These are phyloP conservation scores for Novymonas esmeraldas DNA, from an alignment of 208 protist species.

Conservation along the genomic window DNA sequence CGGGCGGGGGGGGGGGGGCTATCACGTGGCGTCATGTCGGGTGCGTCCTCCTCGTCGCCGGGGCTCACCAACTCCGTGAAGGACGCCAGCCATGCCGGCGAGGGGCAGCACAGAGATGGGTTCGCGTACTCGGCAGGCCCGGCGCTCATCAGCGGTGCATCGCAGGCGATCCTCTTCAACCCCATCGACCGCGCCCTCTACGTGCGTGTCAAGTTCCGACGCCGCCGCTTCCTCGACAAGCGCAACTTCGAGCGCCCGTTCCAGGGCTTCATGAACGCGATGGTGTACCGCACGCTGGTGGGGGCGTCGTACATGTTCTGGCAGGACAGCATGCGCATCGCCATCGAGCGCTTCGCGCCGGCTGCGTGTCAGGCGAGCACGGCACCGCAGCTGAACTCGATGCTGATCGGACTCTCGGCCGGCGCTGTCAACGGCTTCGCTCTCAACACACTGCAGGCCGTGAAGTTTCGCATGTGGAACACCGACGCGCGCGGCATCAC, in stretches of 20 bases:
- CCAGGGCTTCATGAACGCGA: conserved; percentile 91
- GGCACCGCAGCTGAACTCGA: conserved; percentile 72
- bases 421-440: conserved; percentile 80
- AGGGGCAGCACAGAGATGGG: conserved; percentile 23
- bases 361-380: conserved; percentile 40
- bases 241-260: conserved; percentile 91
- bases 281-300: conserved; percentile 87
- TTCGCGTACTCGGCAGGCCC: conserved; percentile 68
- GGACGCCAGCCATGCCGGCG: neutral
- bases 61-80: neutral
- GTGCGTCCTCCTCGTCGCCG: neutral
- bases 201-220: conserved; percentile 80
- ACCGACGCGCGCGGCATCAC: conserved; percentile 46
- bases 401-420: conserved; percentile 75
- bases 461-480: conserved; percentile 94
- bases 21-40: neutral
- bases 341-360: conserved; percentile 60
- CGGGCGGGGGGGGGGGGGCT: too few species aligned
- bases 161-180: conserved; percentile 90
- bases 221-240: conserved; percentile 71
- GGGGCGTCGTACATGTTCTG: conserved; percentile 91
- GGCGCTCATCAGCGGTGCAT: conserved; percentile 73
- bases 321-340: conserved; percentile 80
- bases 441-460: conserved; percentile 85
- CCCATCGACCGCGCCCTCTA: conserved; percentile 91